phyloP scores from a whole-genome alignment of 2,329 filamentous ascomycete genomes.

The Remersonia thermophila region DNA sequence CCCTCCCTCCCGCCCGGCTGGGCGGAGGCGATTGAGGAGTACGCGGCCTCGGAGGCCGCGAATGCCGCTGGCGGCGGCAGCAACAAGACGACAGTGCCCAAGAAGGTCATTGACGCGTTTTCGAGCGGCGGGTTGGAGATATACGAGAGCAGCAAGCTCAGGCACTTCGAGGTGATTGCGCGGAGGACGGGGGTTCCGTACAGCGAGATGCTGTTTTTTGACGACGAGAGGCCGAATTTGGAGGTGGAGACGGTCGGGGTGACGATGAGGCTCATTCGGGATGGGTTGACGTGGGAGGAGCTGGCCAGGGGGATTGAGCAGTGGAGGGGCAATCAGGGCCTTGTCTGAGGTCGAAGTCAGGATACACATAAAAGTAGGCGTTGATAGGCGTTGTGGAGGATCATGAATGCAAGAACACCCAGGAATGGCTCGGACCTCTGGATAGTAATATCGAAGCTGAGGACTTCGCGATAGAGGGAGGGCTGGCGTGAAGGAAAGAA shows the following conservation, averaged over 20 bases:
- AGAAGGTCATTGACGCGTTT: slow-evolving; percentile 46
- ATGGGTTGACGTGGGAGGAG: slow-evolving; percentile 66
- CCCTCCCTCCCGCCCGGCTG: neutral
- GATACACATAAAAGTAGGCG: too few relatives aligned
- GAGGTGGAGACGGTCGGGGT: slow-evolving; percentile 72
- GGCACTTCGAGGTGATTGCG: slow-evolving; percentile 66
- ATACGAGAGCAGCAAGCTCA: slow-evolving; percentile 70
- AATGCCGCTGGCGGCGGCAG: neutral
- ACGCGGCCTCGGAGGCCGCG: slow-evolving; percentile 11
- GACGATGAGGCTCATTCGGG: slow-evolving; percentile 68
- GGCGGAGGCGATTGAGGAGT: too few relatives aligned
- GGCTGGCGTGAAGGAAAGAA: too few relatives aligned
- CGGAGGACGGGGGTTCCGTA: slow-evolving; percentile 58
- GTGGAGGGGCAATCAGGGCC: slow-evolving; percentile 63
- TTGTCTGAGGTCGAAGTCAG: slow-evolving; percentile 1
- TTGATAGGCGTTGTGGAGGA: neutral
- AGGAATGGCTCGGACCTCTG: too few relatives aligned
- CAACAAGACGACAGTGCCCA: slow-evolving; percentile 20
- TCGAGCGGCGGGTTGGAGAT: slow-evolving; percentile 51
- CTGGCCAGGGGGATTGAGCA: slow-evolving; percentile 66
- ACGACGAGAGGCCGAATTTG: slow-evolving; percentile 76
- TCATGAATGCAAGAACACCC: too few relatives aligned
- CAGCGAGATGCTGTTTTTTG: slow-evolving; percentile 89
- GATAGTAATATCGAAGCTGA: too few relatives aligned
- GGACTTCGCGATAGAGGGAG: too few relatives aligned